A percentile compares a stretch with the other conserved stretches of the same genome.
Evolutionary conservation across 2,329 filamentous ascomycete genomes (phyloP).

Genomic region (Hypoxylon sp.): DNA sequence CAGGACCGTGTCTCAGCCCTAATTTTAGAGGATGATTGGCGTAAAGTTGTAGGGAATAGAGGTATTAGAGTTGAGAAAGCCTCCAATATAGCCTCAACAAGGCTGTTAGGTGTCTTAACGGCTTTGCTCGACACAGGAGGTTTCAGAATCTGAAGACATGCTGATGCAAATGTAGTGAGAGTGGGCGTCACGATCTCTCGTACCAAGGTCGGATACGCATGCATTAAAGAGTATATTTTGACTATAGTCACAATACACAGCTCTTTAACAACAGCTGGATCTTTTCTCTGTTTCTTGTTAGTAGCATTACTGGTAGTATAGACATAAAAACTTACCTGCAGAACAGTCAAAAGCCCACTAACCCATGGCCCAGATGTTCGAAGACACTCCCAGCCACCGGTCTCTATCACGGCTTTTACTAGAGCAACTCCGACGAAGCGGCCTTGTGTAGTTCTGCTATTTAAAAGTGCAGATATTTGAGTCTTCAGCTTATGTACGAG

Average conservation of each 20-base stretch:
- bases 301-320: conserved; percentile 1
- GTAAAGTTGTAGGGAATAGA: conserved; percentile 86
- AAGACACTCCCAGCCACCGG: conserved; percentile 87
- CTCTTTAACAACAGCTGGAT: conserved; percentile 81
- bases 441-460: conserved; percentile 80
- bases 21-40: conserved; percentile 80
- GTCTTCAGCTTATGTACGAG: conserved; percentile 87
- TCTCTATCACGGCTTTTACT: conserved; percentile 85
- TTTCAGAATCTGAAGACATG: conserved; percentile 78
- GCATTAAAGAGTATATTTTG: conserved; percentile 86
- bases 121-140: conserved; percentile 58
- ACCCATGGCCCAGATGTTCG: conserved; percentile 83
- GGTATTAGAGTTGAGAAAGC: conserved; percentile 80
- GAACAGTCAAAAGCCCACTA: conserved; percentile 78
- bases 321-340: conserved; percentile 69
- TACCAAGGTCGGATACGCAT: conserved; percentile 84
- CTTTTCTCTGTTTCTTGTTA: conserved; percentile 74
- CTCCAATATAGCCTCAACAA: conserved; percentile 78
- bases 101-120: conserved; percentile 60
- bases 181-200: conserved; percentile 91
- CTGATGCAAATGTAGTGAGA: conserved; percentile 79
- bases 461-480: conserved; percentile 81
- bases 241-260: conserved; percentile 83
- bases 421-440: conserved; percentile 84
- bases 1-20: conserved; percentile 71